phyloP scores from a whole-genome alignment of 2,329 filamentous ascomycete genomes.

The Fusarium globosum region DNA sequence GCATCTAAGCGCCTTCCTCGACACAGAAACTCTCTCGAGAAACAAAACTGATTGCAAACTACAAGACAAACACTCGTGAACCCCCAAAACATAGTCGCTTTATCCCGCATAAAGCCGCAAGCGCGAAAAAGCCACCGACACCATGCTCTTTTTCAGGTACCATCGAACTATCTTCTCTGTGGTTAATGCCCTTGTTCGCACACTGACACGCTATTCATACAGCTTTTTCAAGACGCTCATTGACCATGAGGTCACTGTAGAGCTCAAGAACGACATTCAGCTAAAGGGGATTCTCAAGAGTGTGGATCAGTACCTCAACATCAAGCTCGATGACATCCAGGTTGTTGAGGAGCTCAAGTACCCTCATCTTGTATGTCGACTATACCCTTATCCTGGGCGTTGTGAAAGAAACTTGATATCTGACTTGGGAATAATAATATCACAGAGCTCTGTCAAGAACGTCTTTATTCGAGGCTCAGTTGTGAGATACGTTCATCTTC shows the following conservation, averaged over 20 bases:
- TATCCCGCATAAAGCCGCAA: neutral
- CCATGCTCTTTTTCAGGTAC: constrained; percentile 61
- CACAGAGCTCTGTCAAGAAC: constrained; percentile 83
- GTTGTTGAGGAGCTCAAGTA: constrained; percentile 95
- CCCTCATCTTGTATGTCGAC: constrained; percentile 81
- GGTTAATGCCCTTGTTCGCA: neutral
- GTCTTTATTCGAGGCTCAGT: constrained; percentile 96
- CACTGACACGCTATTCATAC: constrained; percentile 17
- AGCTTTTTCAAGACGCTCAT: constrained; percentile 99
- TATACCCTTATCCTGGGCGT: neutral
- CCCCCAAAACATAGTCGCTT: neutral
- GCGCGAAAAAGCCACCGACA: constrained; percentile 33
- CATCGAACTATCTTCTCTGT: neutral
- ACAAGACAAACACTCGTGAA: neutral
- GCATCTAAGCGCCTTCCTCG: constrained; percentile 23
- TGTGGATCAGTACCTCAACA: constrained; percentile 98
- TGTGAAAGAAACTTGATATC: neutral
- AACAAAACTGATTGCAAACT: neutral
- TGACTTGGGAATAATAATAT: neutral
- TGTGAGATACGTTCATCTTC: constrained; percentile 91
- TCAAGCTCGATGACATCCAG: constrained; percentile 95
- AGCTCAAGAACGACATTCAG: constrained; percentile 99
- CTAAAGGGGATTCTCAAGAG: constrained; percentile 96
- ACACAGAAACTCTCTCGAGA: constrained; percentile 3
- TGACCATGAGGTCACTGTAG: constrained; percentile 95